These are phyloP conservation scores for Westerdykella sp. DNA, from an alignment of 2,329 filamentous ascomycete genomes.

Conservation along the genomic window DNA sequence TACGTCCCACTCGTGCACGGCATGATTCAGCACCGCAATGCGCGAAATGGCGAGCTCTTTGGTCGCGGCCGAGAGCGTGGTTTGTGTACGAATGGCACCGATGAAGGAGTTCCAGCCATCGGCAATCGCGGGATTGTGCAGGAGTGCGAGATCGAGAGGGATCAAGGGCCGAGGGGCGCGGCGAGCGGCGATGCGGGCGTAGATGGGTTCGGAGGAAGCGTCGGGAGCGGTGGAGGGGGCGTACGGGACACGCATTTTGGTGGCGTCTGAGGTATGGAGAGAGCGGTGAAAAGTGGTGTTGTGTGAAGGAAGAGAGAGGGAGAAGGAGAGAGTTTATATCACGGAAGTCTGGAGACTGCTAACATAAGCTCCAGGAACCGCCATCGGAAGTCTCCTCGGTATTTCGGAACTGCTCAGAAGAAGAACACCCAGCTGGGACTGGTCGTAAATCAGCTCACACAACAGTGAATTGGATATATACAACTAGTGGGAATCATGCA, in stretches of 20 bases:
- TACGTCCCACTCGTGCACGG: constrained; percentile 80
- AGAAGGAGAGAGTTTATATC: constrained; percentile 3
- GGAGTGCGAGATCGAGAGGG: constrained; percentile 50
- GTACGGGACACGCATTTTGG: constrained; percentile 52
- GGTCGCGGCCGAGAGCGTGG: constrained; percentile 45
- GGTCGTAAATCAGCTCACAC: too few relatives aligned
- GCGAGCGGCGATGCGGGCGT: constrained; percentile 49
- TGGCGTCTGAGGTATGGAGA: constrained; percentile 3
- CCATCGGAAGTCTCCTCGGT: constrained; percentile 1
- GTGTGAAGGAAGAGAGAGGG: constrained; percentile 2
- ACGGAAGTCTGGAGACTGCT: background rate
- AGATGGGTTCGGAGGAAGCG: constrained; percentile 36
- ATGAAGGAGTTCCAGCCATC: constrained; percentile 57
- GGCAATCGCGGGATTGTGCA: constrained; percentile 51
- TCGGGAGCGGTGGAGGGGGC: constrained; percentile 46
- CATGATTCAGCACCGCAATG: constrained; percentile 74
- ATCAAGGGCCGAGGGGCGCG: constrained; percentile 48
- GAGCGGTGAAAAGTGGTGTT: background rate
- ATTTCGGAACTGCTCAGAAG: background rate
- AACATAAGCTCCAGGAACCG: constrained; percentile 1
- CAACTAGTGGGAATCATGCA: background rate
- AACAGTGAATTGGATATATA: constrained; percentile 1
- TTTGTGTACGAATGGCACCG: constrained; percentile 51
- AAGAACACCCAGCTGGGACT: background rate
- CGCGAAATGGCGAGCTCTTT: constrained; percentile 75